phyloP scores from a whole-genome alignment of 768 basidiomycete species.

The Candolleomyces aberdarensis region DNA sequence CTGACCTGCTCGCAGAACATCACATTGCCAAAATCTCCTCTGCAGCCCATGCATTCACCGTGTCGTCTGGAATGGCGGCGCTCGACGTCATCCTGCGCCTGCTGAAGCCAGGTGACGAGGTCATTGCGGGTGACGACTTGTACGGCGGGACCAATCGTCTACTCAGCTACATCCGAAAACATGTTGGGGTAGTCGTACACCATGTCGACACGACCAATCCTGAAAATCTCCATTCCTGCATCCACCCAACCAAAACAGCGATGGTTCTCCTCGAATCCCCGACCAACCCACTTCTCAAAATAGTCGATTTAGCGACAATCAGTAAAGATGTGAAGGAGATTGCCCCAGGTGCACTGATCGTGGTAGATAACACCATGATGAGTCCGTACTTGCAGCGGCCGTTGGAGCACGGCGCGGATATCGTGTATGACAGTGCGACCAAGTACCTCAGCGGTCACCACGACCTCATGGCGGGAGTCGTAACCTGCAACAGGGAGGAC shows the following conservation, averaged over 20 bases:
- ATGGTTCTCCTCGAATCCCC: conserved; percentile 98
- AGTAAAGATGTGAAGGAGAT: conserved; percentile 79
- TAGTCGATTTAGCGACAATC: conserved; percentile 85
- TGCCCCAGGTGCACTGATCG: conserved; percentile 76
- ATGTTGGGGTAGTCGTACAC: conserved; percentile 86
- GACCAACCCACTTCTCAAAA: conserved; percentile 95
- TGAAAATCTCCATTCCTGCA: conserved; percentile 52
- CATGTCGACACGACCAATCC: conserved; percentile 92
- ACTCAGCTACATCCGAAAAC: conserved; percentile 80
- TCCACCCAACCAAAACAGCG: conserved; percentile 71
- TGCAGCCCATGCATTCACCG: conserved; percentile 83
- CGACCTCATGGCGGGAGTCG: conserved; percentile 97
- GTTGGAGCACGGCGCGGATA: conserved; percentile 92
- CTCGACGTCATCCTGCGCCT: conserved; percentile 92
- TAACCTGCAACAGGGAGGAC: conserved; percentile 90
- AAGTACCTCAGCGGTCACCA: conserved; percentile 98
- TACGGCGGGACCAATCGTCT: conserved; percentile 98
- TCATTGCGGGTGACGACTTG: conserved; percentile 95
- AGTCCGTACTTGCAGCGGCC: conserved; percentile 96
- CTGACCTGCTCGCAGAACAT: conserved; percentile 60
- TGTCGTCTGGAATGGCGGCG: conserved; percentile 98
- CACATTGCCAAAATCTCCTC: conserved; percentile 97
- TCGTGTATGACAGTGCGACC: conserved; percentile 97
- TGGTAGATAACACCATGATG: conserved; percentile 99
- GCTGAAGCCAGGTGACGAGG: conserved; percentile 92